Evolutionary conservation across 2,329 filamentous ascomycete species (phyloP).

Genomic region (Triangularia verruculosa): DNA sequence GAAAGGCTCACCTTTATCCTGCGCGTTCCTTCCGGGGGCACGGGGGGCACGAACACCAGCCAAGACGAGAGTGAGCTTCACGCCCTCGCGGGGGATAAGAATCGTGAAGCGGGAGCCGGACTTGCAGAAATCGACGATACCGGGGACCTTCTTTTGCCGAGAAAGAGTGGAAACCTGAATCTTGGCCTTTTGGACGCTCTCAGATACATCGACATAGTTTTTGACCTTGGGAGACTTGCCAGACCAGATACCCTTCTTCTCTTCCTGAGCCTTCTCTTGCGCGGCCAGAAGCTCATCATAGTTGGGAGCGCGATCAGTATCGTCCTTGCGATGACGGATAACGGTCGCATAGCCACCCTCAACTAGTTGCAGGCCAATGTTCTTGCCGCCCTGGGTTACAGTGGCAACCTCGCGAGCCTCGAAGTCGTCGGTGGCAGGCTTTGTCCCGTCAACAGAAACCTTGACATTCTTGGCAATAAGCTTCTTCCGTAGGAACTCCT

Average conservation of each 20-base stretch:
- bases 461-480: constrained; percentile 95
- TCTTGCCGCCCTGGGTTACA: constrained; percentile 78
- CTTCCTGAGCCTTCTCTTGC: constrained; percentile 78
- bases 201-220: constrained; percentile 85
- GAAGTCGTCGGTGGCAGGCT: constrained; percentile 83
- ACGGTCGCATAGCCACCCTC: constrained; percentile 92
- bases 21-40: constrained; percentile 65
- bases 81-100: constrained; percentile 84
- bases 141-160: constrained; percentile 87
- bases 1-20: constrained; percentile 85
- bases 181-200: constrained; percentile 92
- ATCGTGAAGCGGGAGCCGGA: constrained; percentile 93
- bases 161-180: constrained; percentile 84
- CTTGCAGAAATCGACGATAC: constrained; percentile 95
- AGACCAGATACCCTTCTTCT: constrained; percentile 93
- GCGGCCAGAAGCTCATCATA: constrained; percentile 85
- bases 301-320: constrained; percentile 88
- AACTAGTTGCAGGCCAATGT: constrained; percentile 80
- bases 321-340: constrained; percentile 90
- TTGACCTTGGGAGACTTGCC: constrained; percentile 80
- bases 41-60: constrained; percentile 88
- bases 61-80: constrained; percentile 92
- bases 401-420: constrained; percentile 95
- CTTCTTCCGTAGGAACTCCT: constrained; percentile 91
- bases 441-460: constrained; percentile 84